These are phyloP conservation scores for Raphanus raphanistrum DNA, from an alignment of 345 rosid genomes.

Conservation along the genomic window DNA sequence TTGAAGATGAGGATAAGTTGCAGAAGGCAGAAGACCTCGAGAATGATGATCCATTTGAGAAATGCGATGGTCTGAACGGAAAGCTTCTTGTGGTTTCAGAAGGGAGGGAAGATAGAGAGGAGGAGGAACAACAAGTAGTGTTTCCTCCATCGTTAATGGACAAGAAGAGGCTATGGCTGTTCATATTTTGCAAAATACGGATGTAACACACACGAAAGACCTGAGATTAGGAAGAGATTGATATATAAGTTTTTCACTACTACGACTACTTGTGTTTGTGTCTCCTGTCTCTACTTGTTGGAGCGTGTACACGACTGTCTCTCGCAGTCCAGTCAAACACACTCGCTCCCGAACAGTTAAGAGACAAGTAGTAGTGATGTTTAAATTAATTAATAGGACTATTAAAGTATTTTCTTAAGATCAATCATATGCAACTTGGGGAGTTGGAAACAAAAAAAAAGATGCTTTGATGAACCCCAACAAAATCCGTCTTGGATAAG, in stretches of 20 bases:
- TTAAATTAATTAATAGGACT: neutral
- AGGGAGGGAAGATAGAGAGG: constrained; percentile 37
- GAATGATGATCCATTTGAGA: constrained; percentile 48
- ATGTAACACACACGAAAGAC: neutral
- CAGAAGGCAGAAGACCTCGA: constrained; percentile 82
- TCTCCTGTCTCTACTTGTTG: constrained; percentile 3
- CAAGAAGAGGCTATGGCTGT: constrained; percentile 34
- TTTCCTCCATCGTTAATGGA: neutral
- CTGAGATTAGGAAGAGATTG: neutral
- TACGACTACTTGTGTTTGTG: neutral
- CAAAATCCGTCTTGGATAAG: neutral
- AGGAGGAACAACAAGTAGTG: constrained; percentile 1
- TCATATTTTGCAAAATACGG: constrained; percentile 28
- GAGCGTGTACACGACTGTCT: constrained; percentile 1
- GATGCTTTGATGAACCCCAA: neutral
- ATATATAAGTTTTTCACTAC: neutral
- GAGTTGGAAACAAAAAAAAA: neutral
- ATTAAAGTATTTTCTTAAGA: neutral
- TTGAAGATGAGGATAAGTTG: constrained; percentile 76
- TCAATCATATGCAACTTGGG: constrained; percentile 8
- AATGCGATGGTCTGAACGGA: constrained; percentile 40
- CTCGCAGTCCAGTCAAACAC: neutral
- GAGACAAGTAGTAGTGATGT: neutral
- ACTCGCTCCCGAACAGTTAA: neutral
- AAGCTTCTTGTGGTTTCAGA: constrained; percentile 17